phyloP scores from a whole-genome alignment of 2,329 filamentous ascomycete genomes.

The Ciborinia camelliae region DNA sequence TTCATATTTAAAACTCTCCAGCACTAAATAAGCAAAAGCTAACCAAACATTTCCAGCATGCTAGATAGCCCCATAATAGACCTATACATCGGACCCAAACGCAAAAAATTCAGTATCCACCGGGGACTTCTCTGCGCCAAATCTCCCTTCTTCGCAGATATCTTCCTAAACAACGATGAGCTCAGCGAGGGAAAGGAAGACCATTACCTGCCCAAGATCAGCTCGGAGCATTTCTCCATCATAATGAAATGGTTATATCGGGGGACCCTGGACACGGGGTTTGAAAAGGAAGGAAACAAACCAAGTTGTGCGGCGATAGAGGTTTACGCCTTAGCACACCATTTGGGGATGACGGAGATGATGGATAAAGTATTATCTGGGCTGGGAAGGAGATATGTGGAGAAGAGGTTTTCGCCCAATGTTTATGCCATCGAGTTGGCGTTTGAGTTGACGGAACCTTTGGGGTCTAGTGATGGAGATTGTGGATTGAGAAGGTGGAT shows the following conservation, averaged over 20 bases:
- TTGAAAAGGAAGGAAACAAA: constrained; percentile 3
- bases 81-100: constrained; percentile 20
- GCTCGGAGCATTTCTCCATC: constrained; percentile 1
- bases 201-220: not conserved
- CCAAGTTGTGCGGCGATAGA: constrained; percentile 5
- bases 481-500: constrained; percentile 9
- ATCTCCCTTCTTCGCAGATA: constrained; percentile 16
- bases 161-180: constrained; percentile 8
- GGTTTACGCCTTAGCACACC: not conserved
- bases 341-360: not conserved
- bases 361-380: not conserved
- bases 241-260: constrained; percentile 11
- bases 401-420: constrained; percentile 8
- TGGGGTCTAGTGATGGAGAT: not conserved
- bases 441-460: not conserved
- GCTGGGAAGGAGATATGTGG: constrained; percentile 5
- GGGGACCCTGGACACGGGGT: constrained; percentile 1
- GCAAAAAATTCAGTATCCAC: constrained; percentile 19
- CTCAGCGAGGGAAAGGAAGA: constrained; percentile 11
- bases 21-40: not conserved
- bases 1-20: not conserved
- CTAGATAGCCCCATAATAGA: constrained; percentile 15
- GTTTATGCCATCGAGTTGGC: constrained; percentile 8
- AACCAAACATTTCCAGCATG: not conserved
- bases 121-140: constrained; percentile 12